Evolutionary conservation across 106 monocot species (phyloP).

Genomic region (Dioscorea zingiberensis): DNA sequence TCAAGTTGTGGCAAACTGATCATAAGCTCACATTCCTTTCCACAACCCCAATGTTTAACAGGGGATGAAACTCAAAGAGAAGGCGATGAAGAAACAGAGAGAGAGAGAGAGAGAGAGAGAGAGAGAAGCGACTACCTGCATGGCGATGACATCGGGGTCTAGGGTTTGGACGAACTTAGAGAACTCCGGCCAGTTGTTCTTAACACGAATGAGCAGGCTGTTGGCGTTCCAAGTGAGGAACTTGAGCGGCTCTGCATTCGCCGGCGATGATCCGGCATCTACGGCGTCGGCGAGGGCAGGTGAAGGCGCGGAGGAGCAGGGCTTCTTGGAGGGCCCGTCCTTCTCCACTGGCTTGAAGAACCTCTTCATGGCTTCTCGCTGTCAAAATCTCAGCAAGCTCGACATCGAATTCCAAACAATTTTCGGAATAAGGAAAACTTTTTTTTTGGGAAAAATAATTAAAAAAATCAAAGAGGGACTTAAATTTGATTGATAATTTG

Average conservation of each 20-base stretch:
- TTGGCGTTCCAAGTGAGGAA: slow-evolving; percentile 99
- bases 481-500: too few species aligned
- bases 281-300: not conserved
- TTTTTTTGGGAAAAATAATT: too few species aligned
- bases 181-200: slow-evolving; percentile 86
- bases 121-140: slow-evolving; percentile 48
- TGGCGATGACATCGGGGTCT: slow-evolving; percentile 81
- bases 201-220: slow-evolving; percentile 86
- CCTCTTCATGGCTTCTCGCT: slow-evolving; percentile 57
- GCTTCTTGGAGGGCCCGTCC: slow-evolving; percentile 65
- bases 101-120: too few species aligned
- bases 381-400: too few species aligned
- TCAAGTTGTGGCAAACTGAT: too few species aligned
- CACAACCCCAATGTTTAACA: too few species aligned
- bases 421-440: too few species aligned
- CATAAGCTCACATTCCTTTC: too few species aligned
- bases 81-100: too few species aligned
- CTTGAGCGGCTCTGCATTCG: slow-evolving; percentile 36
- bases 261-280: slow-evolving; percentile 1
- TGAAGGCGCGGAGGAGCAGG: slow-evolving; percentile 20
- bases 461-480: too few species aligned
- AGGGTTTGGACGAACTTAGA: slow-evolving; percentile 46
- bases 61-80: too few species aligned
- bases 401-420: too few species aligned
- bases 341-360: slow-evolving; percentile 91